Conservation (phyloP, 1,139 yeast species). For the Candida tetrigidarum region DNA sequence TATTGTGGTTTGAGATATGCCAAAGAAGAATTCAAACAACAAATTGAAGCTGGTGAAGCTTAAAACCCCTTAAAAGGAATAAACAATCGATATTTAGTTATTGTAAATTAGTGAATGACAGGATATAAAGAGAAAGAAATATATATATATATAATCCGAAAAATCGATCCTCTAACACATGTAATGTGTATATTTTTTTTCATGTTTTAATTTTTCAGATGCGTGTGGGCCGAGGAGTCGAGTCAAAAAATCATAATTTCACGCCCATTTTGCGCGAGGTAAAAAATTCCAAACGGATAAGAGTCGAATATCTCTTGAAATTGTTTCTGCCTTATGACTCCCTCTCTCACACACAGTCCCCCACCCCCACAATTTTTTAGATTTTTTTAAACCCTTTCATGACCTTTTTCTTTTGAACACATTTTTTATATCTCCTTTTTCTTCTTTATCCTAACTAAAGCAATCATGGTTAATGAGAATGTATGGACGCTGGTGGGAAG, state of each 20-base stretch:
- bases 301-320: no score
- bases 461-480: neutral
- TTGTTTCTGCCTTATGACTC: no score
- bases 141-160: no score
- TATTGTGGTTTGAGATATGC: conserved; percentile 79
- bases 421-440: neutral
- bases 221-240: no score
- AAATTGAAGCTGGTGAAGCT: conserved; percentile 35
- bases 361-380: no score
- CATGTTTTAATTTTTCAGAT: no score
- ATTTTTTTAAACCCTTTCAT: neutral
- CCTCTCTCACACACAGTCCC: no score
- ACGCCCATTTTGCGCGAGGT: no score
- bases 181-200: no score
- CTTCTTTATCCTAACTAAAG: neutral
- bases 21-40: conserved; percentile 47
- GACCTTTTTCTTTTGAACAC: neutral
- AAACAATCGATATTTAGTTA: neutral
- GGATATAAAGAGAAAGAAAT: neutral
- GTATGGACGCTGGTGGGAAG: conserved; percentile 12
- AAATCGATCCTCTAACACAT: no score
- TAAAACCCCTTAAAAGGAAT: neutral
- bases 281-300: no score
- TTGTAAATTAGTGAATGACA: conserved; percentile 1
- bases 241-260: no score